Evolutionary conservation across 2,329 filamentous ascomycete species (phyloP), one percentile per base, ranked within the genome.

Genomic region (Dothistroma pini): DNA sequence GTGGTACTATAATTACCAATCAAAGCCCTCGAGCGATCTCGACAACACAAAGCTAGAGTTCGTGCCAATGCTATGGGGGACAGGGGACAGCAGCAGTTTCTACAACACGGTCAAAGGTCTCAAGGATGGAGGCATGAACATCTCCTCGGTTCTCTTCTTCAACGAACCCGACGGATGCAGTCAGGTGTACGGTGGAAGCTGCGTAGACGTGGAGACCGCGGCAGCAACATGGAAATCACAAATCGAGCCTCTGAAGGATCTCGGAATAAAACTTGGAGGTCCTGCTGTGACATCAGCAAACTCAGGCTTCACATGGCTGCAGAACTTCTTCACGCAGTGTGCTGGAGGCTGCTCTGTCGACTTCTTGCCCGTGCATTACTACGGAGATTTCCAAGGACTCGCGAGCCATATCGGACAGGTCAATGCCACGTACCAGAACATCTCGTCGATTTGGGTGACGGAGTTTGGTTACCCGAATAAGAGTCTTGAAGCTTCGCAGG

Each of bases 1-100:
- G 2, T 95, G 90, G 90, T 95, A 95, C 80, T 95, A 93, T 82
- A 93, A 93, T 78, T 95, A 93, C 75, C 75, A 77, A 29, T 70
- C 79, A 21, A 71, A 74, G 3, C 89, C 89, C 1, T 70, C 70
- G 19, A 47, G 49, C 47, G 64, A 59, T 29, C 62, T 72, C 62
- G 74, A 79, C 54, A 69, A 80, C 32, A 29, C 25, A 6, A 68
- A 80, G 14, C 84, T 93, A 67, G 82, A 90, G 73, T 95, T 91
- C 74, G 86, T 93, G 1, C 90, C 90, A 55, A 91, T 92, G 89
- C 83, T 92, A 62, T 93, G 88, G 87, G 89, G 89, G 34, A 78
- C 84, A 10, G 66, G 80, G 59, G 72, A 77, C 31, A 81, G 84
- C 70, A 86, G 82, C 0, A 78, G 80, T 0, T 93, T 93, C 74